Evolutionary conservation across 2,329 filamentous ascomycete species (phyloP), one percentile per base, ranked within the genome.

Genomic region (Periconia digitata): DNA sequence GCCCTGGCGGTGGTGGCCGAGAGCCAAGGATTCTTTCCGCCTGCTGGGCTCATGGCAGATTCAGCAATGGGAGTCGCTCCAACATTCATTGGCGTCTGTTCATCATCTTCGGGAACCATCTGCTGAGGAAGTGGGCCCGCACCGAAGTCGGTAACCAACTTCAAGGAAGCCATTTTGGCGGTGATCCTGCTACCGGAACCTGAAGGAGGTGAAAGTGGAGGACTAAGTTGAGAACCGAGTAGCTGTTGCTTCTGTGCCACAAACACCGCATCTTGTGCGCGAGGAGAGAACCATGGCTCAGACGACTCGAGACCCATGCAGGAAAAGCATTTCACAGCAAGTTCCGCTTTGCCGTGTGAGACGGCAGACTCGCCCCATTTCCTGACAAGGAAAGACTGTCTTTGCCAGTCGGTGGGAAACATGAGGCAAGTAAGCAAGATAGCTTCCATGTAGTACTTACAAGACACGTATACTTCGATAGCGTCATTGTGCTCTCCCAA

Each of bases 291-390:
- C 92, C 91, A 96, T 1, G 90, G 87, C 67, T 94, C 90, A 0
- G 87, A 85, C 0, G 89, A 87, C 66, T 96, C 91, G 17, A 87
- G 80, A 20, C 89, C 90, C 16, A 90, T 94, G 69, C 92, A 96
- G 41, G 92, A 90, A 69, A 96, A 96, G 72, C 87, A 97, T 62
- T 92, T 81, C 41, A 96, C 94, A 16, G 94, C 94, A 39, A 99
- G 78, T 61, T 95, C 89, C 56, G 94, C 89, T 62, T 96, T 88
- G 15, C 89, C 87, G 60, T 94, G 86, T 54, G 89, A 86, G 12
- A 96, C 86, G 32, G 92, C 90, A 76, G 89, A 86, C 63, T 96
- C 92, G 49, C 94, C 94, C 94, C 94, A 99, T 76, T 94, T 92
- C 59, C 90, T 85, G 54, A 96, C 85, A 40, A 99, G 83, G 60